Conservation (phyloP, 805 yeast genomes). For the Babjeviella inositovora region DNA sequence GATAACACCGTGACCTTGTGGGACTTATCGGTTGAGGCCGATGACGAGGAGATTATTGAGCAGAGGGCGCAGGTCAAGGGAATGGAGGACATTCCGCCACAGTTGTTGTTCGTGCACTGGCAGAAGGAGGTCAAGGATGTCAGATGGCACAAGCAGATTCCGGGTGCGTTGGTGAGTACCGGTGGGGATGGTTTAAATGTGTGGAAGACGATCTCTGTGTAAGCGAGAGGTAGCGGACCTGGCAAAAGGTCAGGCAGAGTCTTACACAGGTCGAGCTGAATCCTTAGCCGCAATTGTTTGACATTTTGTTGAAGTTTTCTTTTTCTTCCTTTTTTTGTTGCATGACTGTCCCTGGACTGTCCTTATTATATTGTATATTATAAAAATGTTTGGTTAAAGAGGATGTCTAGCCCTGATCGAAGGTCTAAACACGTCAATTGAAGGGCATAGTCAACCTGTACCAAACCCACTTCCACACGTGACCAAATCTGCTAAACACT, state of each 20-base stretch:
- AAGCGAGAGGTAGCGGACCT: conserved; percentile 4
- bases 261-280: too few relatives aligned
- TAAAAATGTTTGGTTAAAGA: background rate
- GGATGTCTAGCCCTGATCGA: too few relatives aligned
- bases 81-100: conserved; percentile 85
- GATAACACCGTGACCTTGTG: conserved; percentile 94
- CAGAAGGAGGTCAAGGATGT: conserved; percentile 96
- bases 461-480: too few relatives aligned
- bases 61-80: conserved; percentile 70
- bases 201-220: conserved; percentile 95
- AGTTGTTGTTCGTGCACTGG: conserved; percentile 93
- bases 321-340: too few relatives aligned
- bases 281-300: too few relatives aligned
- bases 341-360: too few relatives aligned
- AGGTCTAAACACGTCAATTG: too few relatives aligned
- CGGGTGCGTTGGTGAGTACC: conserved; percentile 87
- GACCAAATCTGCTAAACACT: too few relatives aligned
- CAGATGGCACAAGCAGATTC: conserved; percentile 94
- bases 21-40: conserved; percentile 98
- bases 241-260: too few relatives aligned
- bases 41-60: conserved; percentile 87
- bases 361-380: background rate
- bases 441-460: too few relatives aligned
- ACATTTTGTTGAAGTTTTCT: too few relatives aligned
- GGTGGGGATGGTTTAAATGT: conserved; percentile 90